Base-by-base conservation (phyloP, 2,329 filamentous ascomycete genomes). In the Epicoccum nigrum region DNA sequence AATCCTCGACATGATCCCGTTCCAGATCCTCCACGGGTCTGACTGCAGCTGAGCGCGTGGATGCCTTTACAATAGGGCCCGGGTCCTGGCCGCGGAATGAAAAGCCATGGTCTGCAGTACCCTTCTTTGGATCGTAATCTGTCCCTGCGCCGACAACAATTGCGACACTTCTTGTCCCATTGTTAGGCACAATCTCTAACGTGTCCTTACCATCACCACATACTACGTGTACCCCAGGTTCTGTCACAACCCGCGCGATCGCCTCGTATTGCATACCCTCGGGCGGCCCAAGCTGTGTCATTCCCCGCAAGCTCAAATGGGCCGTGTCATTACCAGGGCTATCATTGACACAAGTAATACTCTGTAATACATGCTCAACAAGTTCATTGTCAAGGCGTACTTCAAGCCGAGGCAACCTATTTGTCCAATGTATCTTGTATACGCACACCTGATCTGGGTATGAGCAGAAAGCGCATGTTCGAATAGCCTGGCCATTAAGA, bases 71-170 rank as follows among this genome's bases (percentile, higher is more conserved):
- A 2, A 65, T 49, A 0, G 64, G 35, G 0, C 59, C 70, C 1
- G 81, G 81, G 49, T 83, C 77, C 1, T 63, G 63, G 2, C 81
- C 80, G 28, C 70, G 73, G 64, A 82, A 84, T 0, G 77, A 79
- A 60, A 76, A 83, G 9, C 68, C 60, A 49, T 60, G 61, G 13
- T 69, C 70, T 0, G 71, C 65, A 38, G 76, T 80, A 1, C 82
- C 81, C 27, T 78, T 77, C 3, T 69, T 77, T 45, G 77, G 68
- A 39, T 83, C 79, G 45, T 80, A 84, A 50, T 83, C 74, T 1
- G 80, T 82, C 2, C 62, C 71, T 2, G 72, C 72, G 1, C 75
- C 74, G 13, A 83, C 60, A 0, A 82, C 68, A 6, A 83, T 55
- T 7, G 71, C 70, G 8, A 76, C 33, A 8, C 57, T 62, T 2